Base-by-base conservation (phyloP, 106 monocot species). In the Cymbidium sinense region DNA sequence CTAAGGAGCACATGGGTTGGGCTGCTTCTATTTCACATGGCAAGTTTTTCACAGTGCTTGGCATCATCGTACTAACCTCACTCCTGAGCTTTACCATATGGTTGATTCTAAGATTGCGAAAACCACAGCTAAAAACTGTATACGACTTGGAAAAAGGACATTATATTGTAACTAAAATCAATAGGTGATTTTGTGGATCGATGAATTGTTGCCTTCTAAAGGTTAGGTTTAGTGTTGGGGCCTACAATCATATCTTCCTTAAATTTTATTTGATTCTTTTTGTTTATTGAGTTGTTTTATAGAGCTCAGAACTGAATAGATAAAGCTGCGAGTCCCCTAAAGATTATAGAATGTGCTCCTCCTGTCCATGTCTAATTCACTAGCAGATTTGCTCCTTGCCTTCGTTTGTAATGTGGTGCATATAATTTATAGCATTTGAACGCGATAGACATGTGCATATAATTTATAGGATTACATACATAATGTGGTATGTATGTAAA, bases 101-200 rank as follows among this genome's bases (percentile, higher is more conserved):
- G 82, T 70, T 55, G 4, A 78, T 92, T 5, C 86, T 91, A 28
- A 89, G 78, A 85, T 91, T 87, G 91, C 86, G 83, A 78, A 93
- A 80, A 54, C 85, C 93, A 15, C 89, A 88, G 47, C 29, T 86
- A 36, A 96, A 90, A 82, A 96, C 93, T 34, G 82, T 96, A 52
- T 96, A 90, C 43, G 96, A 96, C 85, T 80, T 93, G 75, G 93
- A 96, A 82, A 96, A 93, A 84, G 96, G 96, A 12, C 84, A 86
- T 17, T 96, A 96, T 67, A 91, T 96, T 20, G 77, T 94, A 29
- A 91, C 85, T 43, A 91, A 85, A 64, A 39, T 91, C 58, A 80
- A 77, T 21, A 77, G 78, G 61, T 94, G 85, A 87, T 77, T 31
- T 67, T 69, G 31, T 69, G 20, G 7, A 10, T 69, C 15, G 33